Base-by-base conservation (phyloP, 179 eudicot species). In the Gypsophila paniculata region DNA sequence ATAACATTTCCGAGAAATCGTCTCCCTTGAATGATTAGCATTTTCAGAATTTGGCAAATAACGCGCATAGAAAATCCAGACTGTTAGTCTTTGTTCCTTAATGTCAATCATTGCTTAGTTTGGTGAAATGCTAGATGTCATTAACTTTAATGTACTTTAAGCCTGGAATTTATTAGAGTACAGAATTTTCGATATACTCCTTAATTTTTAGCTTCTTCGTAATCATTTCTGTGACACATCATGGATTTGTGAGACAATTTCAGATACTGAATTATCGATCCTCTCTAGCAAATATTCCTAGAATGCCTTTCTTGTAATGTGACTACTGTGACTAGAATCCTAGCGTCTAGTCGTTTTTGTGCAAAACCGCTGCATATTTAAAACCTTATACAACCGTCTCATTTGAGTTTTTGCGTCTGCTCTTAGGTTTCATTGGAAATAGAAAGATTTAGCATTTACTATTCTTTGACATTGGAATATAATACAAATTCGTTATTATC, bases 71-170 rank as follows among this genome's bases (percentile, higher is more conserved):
- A 26, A 60, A 23, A 25, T 60, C 46, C 67, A 34, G 48, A 34
- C 67, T 62, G 64, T 26, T 44, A 44, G 29, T 65, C 70, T 64
- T 65, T 65, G 70, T 11, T 2, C 55, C 44, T 44, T 65, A 44
- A 65, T 46, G 70, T n/a, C 19, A 65, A 65, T 65, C 19, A 46
- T 65, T 65, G 55, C 18, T 65, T 23, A 1, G 22, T 10, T 39
- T 32, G 21, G 19, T 32, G 3, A 61, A 10, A 29, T 29, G 67
- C 46, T 36, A 34, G 48, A 62, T 62, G 46, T 34, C 36, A 62
- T 8, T 36, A 12, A 11, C 2, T 14, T 25, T 12, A 26, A 10
- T 46, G 5, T 39, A 39, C 9, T 21, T 21, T n/a, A 55, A 57
- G 26, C 22, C 12, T 19, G 11, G 14, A 2, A 22, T 57, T 5